phyloP scores from a whole-genome alignment of 2,329 filamentous ascomycete species.

The Fusarium armeniacum region DNA sequence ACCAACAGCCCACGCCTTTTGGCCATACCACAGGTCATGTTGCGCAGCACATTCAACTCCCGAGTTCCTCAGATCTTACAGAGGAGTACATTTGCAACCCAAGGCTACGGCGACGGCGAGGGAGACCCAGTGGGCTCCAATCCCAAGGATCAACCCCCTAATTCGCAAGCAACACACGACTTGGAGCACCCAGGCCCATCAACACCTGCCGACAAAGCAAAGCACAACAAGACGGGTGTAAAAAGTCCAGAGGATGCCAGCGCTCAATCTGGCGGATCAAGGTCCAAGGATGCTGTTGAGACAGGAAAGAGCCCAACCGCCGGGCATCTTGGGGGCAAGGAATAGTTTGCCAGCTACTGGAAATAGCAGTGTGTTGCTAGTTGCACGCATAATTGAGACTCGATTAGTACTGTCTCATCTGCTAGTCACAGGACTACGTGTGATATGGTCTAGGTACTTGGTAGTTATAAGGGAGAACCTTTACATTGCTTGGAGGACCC shows the following conservation, averaged over 20 bases:
- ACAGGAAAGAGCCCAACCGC: conserved; percentile 14
- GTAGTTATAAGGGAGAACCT: no score
- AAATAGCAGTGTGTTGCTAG: no score
- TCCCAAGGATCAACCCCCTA: background rate
- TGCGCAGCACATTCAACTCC: background rate
- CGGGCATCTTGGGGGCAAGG: conserved; percentile 5
- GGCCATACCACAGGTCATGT: background rate
- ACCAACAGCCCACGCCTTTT: background rate
- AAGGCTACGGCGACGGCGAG: conserved; percentile 3
- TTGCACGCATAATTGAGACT: no score
- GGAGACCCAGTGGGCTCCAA: conserved; percentile 8
- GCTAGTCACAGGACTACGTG: no score
- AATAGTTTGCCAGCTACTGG: background rate
- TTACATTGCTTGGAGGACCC: no score
- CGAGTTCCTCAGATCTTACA: background rate
- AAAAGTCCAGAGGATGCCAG: conserved; percentile 11
- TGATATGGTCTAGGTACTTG: no score
- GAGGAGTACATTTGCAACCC: background rate
- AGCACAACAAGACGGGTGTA: background rate
- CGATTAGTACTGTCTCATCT: no score
- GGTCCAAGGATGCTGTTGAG: conserved; percentile 15
- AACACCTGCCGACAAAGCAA: background rate
- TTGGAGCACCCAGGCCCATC: conserved; percentile 9
- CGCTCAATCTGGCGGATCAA: conserved; percentile 9
- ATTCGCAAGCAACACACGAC: conserved; percentile 7